Evolutionary conservation across 345 rosid species (phyloP).

Genomic region (Schrenkiella parvula): DNA sequence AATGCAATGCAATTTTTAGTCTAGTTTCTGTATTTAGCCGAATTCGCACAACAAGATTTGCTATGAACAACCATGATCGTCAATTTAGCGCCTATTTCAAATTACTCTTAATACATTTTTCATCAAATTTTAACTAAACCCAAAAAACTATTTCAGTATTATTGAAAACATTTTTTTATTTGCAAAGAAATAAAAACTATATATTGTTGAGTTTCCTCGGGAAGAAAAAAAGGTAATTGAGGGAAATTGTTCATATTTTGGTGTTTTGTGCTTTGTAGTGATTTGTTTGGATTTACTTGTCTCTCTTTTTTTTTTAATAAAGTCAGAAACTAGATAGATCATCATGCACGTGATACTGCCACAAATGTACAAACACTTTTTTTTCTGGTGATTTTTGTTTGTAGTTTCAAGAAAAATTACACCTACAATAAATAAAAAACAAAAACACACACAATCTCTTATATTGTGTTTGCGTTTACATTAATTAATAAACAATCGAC

Average conservation of each 20-base stretch:
- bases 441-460: not conserved
- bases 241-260: not conserved
- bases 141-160: not conserved
- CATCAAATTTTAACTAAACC: too few relatives aligned
- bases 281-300: not conserved
- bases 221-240: not conserved
- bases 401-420: not conserved
- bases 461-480: not conserved
- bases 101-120: too few relatives aligned
- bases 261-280: not conserved
- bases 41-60: too few relatives aligned
- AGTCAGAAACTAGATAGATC: not conserved
- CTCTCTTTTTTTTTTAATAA: not conserved
- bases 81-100: too few relatives aligned
- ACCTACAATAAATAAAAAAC: not conserved
- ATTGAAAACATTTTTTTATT: too few relatives aligned
- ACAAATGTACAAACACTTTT: not conserved
- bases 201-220: not conserved
- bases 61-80: too few relatives aligned
- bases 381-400: not conserved
- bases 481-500: not conserved
- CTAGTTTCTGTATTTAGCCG: not conserved
- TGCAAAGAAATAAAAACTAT: too few relatives aligned
- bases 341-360: conserved; percentile 10
- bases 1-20: not conserved